Base-by-base conservation (phyloP, 2,329 filamentous ascomycete species). In the Cercospora sp. region DNA sequence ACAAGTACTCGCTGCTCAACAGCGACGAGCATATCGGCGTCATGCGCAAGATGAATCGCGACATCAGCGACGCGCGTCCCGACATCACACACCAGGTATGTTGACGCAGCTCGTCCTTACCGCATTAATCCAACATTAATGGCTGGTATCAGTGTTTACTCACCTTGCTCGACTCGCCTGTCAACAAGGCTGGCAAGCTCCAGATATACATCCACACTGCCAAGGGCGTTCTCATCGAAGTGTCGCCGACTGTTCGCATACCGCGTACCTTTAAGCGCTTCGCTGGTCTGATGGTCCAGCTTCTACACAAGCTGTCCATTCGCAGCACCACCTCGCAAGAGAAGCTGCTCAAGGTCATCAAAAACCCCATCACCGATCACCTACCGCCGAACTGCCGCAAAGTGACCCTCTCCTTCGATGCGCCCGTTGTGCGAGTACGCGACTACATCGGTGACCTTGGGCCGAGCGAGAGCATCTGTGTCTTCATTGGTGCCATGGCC, bases 201-300 rank as follows among this genome's bases (percentile, higher is more conserved):
- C 95, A 99, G 82, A 98, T 99, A 77, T 99, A 96, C 83, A 98
- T 99, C 72, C 94, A 97, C 81, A 98, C 95, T 5, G 93, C 94
- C 73, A 97, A 97, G 82, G 94, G 95, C 62, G 94, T 98, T 39
- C 85, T 99, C 75, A 99, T 99, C 77, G 93, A 98, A 83, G 94
- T 99, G 73, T 97, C 93, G 77, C 95, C 95, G n/a, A 94, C 93
- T 8, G 95, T 99, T 67, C 93, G 95, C 77, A 98, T 99, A 73
- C 95, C 95, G 61, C 90, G 95, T 81, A 99, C 95, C 0, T 99
- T 99, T 83, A 99, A 99, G 86, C 93, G 95, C 48, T 99, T 99
- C 77, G 95, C 95, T 57, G 95, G 95, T 82, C 85, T 99, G 69
- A 99, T 99, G 95, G 95, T 99, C 64, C 95, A 99, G 83, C 87